Conservation (phyloP, 1,284 basidiomycete species). For the Porogramme epimiltina region DNA sequence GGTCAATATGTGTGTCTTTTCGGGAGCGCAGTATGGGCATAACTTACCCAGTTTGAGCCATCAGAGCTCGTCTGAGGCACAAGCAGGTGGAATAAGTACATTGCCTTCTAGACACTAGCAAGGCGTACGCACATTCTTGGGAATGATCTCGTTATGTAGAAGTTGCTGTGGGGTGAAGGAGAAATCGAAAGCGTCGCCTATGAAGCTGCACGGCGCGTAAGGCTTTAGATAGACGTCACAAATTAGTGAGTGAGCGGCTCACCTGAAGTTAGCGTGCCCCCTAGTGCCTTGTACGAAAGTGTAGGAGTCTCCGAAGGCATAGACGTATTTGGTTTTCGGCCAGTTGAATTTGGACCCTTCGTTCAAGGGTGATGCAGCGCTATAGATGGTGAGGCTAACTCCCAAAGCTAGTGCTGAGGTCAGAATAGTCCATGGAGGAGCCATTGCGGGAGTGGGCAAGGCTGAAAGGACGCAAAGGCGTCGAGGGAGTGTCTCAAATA, state of each 20-base stretch:
- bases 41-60: constrained; percentile 51
- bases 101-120: background rate
- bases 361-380: background rate
- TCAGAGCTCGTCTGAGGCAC: constrained; percentile 50
- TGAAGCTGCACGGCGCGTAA: constrained; percentile 39
- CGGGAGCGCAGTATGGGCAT: background rate
- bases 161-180: constrained; percentile 46
- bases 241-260: constrained; percentile 1
- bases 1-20: background rate
- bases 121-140: constrained; percentile 40
- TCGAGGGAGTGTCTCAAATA: too few relatives aligned
- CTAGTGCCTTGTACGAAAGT: constrained; percentile 53
- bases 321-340: constrained; percentile 43
- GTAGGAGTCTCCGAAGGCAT: constrained; percentile 58
- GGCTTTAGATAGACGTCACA: too few relatives aligned
- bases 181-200: constrained; percentile 47
- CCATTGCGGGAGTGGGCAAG: too few relatives aligned
- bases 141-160: constrained; percentile 45
- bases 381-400: too few relatives aligned
- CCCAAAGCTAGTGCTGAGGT: too few relatives aligned
- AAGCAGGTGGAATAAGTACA: background rate
- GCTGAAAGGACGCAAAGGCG: too few relatives aligned
- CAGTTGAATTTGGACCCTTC: constrained; percentile 35
- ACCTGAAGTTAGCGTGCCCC: constrained; percentile 53
- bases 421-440: too few relatives aligned